Evolutionary conservation across 1,284 basidiomycete genomes (phyloP), one percentile per base, ranked within the genome.

Genomic region (Papiliotrema terrestris): DNA sequence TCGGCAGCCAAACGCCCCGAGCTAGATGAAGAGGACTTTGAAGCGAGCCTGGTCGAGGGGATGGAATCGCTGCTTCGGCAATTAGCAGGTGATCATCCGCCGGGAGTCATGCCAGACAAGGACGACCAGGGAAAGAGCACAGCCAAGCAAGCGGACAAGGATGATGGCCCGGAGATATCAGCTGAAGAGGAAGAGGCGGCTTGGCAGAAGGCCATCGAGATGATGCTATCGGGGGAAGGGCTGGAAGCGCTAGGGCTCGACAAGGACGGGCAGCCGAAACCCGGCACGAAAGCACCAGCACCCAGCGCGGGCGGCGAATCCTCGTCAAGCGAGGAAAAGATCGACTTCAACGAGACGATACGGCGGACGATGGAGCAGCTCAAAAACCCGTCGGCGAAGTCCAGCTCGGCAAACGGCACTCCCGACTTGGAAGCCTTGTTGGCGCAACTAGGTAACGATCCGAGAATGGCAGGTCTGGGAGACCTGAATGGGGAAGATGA

Each of bases 51-150:
- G 44, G 84, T 86, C 6, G 80, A 83, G 67, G 87, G 84, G 32
- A 95, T 97, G 91, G 89, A 91, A 70, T 79, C 79, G n/a, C 80
- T 96, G 45, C 84, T 96, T 80, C 81, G 81, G 20, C 86, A 86
- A 66, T 80, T 95, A 9, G 77, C 67, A 17, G 78, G 74, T 13
- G 75, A 73, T 5, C 77, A 76, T 32, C 71, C 75, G 19, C 66
- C 66, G n/a, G 69, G 65, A 26, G 66, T 67, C 8, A 72, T 72
- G 68, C 55, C 62, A 1, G 69, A 59, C 47, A 15, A 45, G 20
- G 17, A 26, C 19, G 15, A 41, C 11, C 46, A 38, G 37, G 9
- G 38, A 17, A 19, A 51, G 32, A 35, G 39, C 3, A 5, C 35
- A 9, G 26, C 51, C 15, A 42, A 47, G 8, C 14, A n/a, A 19